Conservation (phyloP, 441 rosid genomes). For the Isatis lusitanica region DNA sequence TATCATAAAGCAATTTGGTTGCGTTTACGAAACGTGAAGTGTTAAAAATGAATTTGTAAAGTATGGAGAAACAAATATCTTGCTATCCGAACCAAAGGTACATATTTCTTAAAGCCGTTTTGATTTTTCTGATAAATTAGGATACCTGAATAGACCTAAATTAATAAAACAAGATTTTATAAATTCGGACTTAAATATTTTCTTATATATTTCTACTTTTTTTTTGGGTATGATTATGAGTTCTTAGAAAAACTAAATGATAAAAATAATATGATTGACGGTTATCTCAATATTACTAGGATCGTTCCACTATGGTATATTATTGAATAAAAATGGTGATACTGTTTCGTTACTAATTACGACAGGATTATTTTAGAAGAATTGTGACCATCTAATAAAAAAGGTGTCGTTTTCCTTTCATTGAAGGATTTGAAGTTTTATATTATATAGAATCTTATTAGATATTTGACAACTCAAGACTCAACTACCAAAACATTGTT, state of each 20-base stretch:
- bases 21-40: constrained; percentile 35
- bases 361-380: not conserved
- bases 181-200: not conserved
- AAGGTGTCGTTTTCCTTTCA: not conserved
- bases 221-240: not conserved
- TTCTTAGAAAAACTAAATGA: not conserved
- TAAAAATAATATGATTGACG: not conserved
- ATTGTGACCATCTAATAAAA: not conserved
- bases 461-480: not conserved
- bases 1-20: constrained; percentile 27
- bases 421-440: not conserved
- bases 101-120: not conserved
- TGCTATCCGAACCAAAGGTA: not conserved
- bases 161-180: no score
- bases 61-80: not conserved
- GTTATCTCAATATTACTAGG: not conserved
- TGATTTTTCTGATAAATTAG: not conserved
- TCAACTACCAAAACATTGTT: constrained; percentile 14
- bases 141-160: not conserved
- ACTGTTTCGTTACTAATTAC: not conserved
- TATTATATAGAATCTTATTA: not conserved
- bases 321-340: not conserved
- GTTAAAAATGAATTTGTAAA: constrained; percentile 6
- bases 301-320: not conserved
- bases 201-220: not conserved